Evolutionary conservation across 345 rosid genomes (phyloP), one percentile per base, ranked within the genome.

Genomic region (Eutrema yunnanense): DNA sequence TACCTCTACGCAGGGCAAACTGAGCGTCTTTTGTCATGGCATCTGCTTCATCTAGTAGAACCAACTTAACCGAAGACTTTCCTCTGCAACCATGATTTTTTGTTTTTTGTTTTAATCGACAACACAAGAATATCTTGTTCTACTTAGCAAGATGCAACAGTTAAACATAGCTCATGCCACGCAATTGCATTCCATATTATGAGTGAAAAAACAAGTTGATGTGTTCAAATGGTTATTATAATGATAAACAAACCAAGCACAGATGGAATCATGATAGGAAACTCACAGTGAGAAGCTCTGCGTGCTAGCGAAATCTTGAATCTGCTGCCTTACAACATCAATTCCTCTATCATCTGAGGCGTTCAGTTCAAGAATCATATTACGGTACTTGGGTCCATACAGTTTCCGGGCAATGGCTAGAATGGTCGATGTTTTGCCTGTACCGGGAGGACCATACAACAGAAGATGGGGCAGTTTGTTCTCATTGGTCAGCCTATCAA

Each of bases 11-110:
- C 84, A 91, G 72, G 19, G 98, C 98, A 86, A 94, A 94, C 79
- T 94, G 97, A 43, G 98, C 97, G 80, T 94, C 98, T 82, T 94
- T 94, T 47, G 98, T 94, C 98, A 94, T 92, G 56, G 98, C 98
- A 86, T 94, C 97, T 61, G 96, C 89, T 81, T 91, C 97, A 70
- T 94, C 97, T 7, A 94, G 93, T 67, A 94, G 81, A 55, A 94
- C 94, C 89, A 94, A 74, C 86, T 94, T 94, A 40, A 92, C 92
- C 16, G 88, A 80, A 58, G 87, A 67, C 82, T 86, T 91, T 8
- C 86, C 85, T 43, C 98, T 89, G 59, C 26, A 69, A 58, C 37
- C 27, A 73, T 49, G 41, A 71, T 49, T 57, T 0, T 1, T 0
- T 27, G 30, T 11, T 30, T 30, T 29, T 26, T 32, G 16, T 2